A percentile compares a stretch with the other conserved stretches of the same genome.
phyloP scores from a whole-genome alignment of 2,329 filamentous ascomycete genomes.

The Colletotrichum incanum region DNA sequence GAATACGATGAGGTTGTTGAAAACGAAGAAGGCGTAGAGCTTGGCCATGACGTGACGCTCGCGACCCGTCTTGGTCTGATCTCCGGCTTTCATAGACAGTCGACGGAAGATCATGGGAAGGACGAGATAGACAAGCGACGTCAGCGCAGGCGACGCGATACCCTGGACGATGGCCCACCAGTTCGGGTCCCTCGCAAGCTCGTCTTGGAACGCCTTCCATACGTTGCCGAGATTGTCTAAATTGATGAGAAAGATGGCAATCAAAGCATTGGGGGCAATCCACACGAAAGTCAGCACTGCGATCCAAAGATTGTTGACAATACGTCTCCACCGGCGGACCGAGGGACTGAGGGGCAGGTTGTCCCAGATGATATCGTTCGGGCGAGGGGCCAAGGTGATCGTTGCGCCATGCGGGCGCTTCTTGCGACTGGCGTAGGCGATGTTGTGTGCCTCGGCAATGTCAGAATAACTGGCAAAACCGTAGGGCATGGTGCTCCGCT shows the following conservation, averaged over 20 bases:
- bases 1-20: constrained; percentile 97
- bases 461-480: constrained; percentile 95
- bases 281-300: constrained; percentile 85
- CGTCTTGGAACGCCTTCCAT: constrained; percentile 81
- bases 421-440: constrained; percentile 85
- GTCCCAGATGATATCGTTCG: constrained; percentile 96
- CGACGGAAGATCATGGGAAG: constrained; percentile 93
- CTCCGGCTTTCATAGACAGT: constrained; percentile 86
- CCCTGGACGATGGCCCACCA: constrained; percentile 93
- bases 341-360: constrained; percentile 84
- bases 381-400: constrained; percentile 84
- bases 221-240: constrained; percentile 84
- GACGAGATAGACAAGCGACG: constrained; percentile 88
- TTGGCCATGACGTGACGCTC: constrained; percentile 93
- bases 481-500: constrained; percentile 89
- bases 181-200: constrained; percentile 73
- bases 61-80: constrained; percentile 91
- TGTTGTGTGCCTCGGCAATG: constrained; percentile 89
- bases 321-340: constrained; percentile 78
- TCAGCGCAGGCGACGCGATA: constrained; percentile 89
- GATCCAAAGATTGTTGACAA: constrained; percentile 90
- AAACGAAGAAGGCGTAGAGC: constrained; percentile 95
- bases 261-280: constrained; percentile 93
- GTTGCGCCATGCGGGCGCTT: constrained; percentile 86
- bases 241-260: constrained; percentile 93